Conservation (phyloP, 2,329 filamentous ascomycete genomes). For the Fusarium stilboides region DNA sequence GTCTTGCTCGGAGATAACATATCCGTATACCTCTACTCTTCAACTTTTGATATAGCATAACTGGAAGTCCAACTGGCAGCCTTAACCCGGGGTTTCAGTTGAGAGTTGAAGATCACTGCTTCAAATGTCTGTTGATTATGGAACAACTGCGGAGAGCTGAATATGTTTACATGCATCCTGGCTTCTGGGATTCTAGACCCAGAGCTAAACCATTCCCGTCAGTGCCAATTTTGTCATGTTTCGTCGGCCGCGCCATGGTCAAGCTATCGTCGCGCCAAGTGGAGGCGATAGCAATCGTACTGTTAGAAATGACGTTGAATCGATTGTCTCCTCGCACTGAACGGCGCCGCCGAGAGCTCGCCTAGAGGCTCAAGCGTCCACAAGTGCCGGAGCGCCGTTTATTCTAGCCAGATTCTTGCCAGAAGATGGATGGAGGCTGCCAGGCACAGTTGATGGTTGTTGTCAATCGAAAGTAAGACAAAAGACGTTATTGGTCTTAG, state of each 20-base stretch:
- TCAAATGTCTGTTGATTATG: neutral
- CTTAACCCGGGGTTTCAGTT: neutral
- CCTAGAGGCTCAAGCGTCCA: conserved; percentile 31
- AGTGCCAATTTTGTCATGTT: conserved; percentile 37
- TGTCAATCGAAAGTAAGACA: conserved; percentile 38
- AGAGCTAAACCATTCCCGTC: conserved; percentile 19
- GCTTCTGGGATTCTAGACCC: conserved; percentile 26
- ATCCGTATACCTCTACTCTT: neutral
- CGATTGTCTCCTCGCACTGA: conserved; percentile 26
- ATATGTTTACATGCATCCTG: neutral
- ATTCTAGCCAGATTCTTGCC: neutral
- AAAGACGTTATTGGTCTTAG: conserved; percentile 42
- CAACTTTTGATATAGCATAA: neutral
- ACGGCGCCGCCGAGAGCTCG: conserved; percentile 33
- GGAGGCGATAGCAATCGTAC: conserved; percentile 36
- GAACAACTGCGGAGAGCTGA: neutral
- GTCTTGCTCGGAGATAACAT: conserved; percentile 7
- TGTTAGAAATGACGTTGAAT: conserved; percentile 44
- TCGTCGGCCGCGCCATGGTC: conserved; percentile 25
- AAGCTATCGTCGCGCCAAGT: conserved; percentile 44
- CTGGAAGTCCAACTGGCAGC: neutral
- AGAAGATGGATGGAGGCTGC: conserved; percentile 12
- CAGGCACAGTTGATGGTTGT: conserved; percentile 20
- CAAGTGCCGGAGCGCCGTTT: conserved; percentile 40
- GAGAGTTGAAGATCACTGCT: conserved; percentile 2